Evolutionary conservation across 106 monocot genomes (phyloP).

Genomic region (Xerophyta viscosa): DNA sequence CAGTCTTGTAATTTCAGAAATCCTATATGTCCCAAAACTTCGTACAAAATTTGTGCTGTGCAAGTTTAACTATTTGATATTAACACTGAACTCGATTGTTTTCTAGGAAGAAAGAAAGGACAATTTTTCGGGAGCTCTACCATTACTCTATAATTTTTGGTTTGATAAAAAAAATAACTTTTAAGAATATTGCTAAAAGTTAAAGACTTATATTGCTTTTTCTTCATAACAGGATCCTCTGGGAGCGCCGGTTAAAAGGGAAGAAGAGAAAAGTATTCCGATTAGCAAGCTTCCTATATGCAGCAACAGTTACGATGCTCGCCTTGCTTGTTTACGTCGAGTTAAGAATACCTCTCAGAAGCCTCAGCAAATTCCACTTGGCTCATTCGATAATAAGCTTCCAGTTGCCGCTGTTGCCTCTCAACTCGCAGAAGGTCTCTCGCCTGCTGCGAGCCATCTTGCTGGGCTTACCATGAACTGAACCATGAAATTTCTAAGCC

Average conservation of each 20-base stretch:
- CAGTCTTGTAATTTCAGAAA: too few relatives aligned
- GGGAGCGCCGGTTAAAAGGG: slow-evolving; percentile 55
- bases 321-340: slow-evolving; percentile 65
- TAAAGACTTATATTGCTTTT: neutral
- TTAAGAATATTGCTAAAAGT: neutral
- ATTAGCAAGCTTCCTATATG: slow-evolving; percentile 59
- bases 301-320: slow-evolving; percentile 46
- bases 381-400: slow-evolving; percentile 63
- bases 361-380: slow-evolving; percentile 38
- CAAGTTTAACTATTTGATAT: too few relatives aligned
- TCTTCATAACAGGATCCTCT: slow-evolving; percentile 56
- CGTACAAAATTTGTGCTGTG: too few relatives aligned
- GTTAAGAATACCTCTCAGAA: slow-evolving; percentile 29
- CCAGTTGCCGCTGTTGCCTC: slow-evolving; percentile 2
- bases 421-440: slow-evolving; percentile 7
- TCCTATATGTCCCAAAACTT: too few relatives aligned
- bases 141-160: neutral
- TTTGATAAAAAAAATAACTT: neutral
- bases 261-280: slow-evolving; percentile 41
- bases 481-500: neutral
- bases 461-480: slow-evolving; percentile 10
- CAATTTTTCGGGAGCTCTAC: too few relatives aligned
- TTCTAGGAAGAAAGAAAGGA: too few relatives aligned
- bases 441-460: slow-evolving; percentile 22
- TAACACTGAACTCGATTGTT: too few relatives aligned